Conservation (phyloP, 805 yeast species). For the Schizosaccharomyces cryophilus region DNA sequence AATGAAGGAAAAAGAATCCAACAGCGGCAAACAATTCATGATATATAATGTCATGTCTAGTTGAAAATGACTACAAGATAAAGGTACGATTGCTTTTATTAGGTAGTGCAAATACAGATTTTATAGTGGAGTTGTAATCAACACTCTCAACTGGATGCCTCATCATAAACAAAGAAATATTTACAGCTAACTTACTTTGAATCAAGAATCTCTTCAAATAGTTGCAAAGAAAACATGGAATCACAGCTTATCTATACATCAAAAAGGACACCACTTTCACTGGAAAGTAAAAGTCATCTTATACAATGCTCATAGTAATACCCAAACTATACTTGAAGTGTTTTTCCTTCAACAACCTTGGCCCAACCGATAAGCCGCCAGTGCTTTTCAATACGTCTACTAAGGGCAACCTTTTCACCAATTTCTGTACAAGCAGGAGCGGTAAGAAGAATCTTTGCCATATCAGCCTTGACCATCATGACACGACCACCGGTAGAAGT, state of each 20-base stretch:
- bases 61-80: no score
- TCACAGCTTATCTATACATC: not conserved
- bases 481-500: slow-evolving; percentile 99
- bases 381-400: slow-evolving; percentile 97
- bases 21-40: no score
- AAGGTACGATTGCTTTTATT: no score
- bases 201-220: not conserved
- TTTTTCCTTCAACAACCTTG: slow-evolving; percentile 68
- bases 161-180: no score
- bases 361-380: slow-evolving; percentile 99
- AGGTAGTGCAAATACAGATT: no score
- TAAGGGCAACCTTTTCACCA: slow-evolving; percentile 91
- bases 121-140: no score
- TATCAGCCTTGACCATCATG: slow-evolving; percentile 91
- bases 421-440: slow-evolving; percentile 98
- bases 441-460: slow-evolving; percentile 92
- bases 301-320: not conserved
- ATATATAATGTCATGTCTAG: no score
- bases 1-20: no score
- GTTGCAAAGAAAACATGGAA: not conserved
- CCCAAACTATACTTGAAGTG: not conserved
- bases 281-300: not conserved
- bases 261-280: not conserved
- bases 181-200: no score
- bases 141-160: no score